Base-by-base conservation (phyloP, 441 rosid species). In the Corymbia calophylla region DNA sequence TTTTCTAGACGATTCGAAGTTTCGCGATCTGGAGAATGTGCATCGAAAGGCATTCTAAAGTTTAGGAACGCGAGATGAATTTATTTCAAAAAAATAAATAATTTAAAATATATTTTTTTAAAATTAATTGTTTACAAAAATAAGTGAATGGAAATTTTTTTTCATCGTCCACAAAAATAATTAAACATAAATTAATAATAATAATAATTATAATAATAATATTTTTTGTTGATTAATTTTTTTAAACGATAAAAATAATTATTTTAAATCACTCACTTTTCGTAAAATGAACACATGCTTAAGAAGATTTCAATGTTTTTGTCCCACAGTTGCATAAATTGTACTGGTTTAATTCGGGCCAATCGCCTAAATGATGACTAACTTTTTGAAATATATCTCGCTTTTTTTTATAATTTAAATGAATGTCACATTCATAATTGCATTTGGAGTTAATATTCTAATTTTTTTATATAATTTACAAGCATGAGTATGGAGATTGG, bases 401-500 rank as follows among this genome's bases (percentile, higher is more conserved):
- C 6, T 56, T 1, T 58, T 9, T 32, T 18, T 2, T 18, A 18
- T 18, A 0, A 9, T 17, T 32, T 32, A 18, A 68, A 68, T 31
- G 5, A 32, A 5, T 0, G 0, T 64, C 8, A 7, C 10, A 0
- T 68, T 2, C 2, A 10, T 58, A 23, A 58, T 58, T 58, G 29
- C n/a, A 58, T 9, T 32, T 32, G 1, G 7, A 9, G 25, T 18
- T 32, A 32, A 17, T 17, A 31, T 66, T 16, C 18, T 62, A 60
- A 6, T 62, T 29, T 29, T 48, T 56, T 56, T 56, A 56, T 56
- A n/a, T n/a, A 15, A n/a, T 64, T 64, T n/a, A n/a, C 0, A 3
- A 3, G 6, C 35, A 15, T 0, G 3, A n/a, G 32, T 10, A 3
- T 7, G 7, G 14, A 64, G 62, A 9, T 11, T 0, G 0, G 1